Percentiles rank a stretch among this genome's conserved stretches.
Evolutionary conservation across 2,329 filamentous ascomycete genomes (phyloP).

Genomic region (Colletotrichum tofieldiae): DNA sequence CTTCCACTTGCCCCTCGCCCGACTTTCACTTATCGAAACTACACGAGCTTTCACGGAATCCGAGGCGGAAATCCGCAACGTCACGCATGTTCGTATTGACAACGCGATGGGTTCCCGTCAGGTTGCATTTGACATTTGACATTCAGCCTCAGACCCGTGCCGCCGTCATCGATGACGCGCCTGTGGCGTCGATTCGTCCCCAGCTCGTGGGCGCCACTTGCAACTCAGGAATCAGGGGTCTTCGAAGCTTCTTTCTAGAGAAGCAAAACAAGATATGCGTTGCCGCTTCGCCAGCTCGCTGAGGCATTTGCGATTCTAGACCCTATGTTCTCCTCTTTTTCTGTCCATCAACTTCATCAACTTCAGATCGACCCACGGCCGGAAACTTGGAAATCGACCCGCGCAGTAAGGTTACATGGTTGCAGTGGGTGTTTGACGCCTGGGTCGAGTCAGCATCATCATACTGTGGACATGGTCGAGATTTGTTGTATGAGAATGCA

Average conservation of each 20-base stretch:
- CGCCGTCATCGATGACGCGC: constrained; percentile 22
- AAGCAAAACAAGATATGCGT: not conserved
- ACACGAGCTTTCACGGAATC: not conserved
- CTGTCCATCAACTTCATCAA: not conserved
- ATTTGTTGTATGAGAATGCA: not conserved
- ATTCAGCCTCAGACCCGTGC: constrained; percentile 1
- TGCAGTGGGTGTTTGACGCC: not conserved
- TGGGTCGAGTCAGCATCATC: not conserved
- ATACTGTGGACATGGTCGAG: not conserved
- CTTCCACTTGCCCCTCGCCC: constrained; percentile 6
- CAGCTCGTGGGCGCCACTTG: not conserved
- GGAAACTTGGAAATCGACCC: constrained; percentile 6
- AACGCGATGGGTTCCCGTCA: constrained; percentile 7
- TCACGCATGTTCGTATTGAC: constrained; percentile 11
- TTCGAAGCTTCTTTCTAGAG: not conserved
- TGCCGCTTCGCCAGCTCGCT: not conserved
- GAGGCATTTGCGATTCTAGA: not conserved
- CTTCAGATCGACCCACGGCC: constrained; percentile 8
- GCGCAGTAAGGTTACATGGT: constrained; percentile 12
- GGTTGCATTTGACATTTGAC: constrained; percentile 15
- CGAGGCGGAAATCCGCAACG: constrained; percentile 19
- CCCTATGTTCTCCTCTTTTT: constrained; percentile 4
- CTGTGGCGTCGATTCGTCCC: constrained; percentile 19
- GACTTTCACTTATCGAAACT: not conserved
- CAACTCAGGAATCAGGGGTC: constrained; percentile 15